A percentile compares a stretch with the other conserved stretches of the same genome.
Conservation (phyloP, 495 filamentous ascomycete genomes). For the Amphirosellinia nigrospora region DNA sequence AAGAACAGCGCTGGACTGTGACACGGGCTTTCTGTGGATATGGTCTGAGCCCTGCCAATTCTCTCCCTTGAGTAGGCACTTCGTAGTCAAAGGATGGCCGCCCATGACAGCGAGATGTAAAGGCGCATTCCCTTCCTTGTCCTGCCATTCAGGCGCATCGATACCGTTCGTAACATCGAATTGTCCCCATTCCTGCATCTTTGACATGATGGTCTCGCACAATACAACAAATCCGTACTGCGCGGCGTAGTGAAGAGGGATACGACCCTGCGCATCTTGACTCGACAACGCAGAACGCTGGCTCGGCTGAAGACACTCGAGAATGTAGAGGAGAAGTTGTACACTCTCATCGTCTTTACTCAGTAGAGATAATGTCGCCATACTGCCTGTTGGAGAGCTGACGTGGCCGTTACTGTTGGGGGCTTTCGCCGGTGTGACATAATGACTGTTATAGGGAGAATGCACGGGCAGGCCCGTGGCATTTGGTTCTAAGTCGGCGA, state of each 20-base stretch:
- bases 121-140: constrained; percentile 88
- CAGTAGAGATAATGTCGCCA: constrained; percentile 63
- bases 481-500: constrained; percentile 54
- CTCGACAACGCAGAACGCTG: constrained; percentile 73
- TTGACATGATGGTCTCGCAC: constrained; percentile 83
- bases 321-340: constrained; percentile 71
- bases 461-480: constrained; percentile 54
- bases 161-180: constrained; percentile 86
- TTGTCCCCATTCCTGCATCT: constrained; percentile 86
- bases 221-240: constrained; percentile 91
- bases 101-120: constrained; percentile 91
- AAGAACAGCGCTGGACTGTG: constrained; percentile 88
- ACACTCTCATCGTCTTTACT: constrained; percentile 76
- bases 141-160: constrained; percentile 85
- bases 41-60: constrained; percentile 67
- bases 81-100: constrained; percentile 85
- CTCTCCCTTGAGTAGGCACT: constrained; percentile 78
- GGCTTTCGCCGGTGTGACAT: constrained; percentile 66
- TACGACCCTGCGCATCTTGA: constrained; percentile 80
- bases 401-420: constrained; percentile 58
- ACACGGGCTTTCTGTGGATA: constrained; percentile 68
- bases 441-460: constrained; percentile 66
- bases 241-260: constrained; percentile 92
- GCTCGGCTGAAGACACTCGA: constrained; percentile 69
- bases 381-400: constrained; percentile 38